Conservation (phyloP, 306 rosid species). For the Abrus precatorius region DNA sequence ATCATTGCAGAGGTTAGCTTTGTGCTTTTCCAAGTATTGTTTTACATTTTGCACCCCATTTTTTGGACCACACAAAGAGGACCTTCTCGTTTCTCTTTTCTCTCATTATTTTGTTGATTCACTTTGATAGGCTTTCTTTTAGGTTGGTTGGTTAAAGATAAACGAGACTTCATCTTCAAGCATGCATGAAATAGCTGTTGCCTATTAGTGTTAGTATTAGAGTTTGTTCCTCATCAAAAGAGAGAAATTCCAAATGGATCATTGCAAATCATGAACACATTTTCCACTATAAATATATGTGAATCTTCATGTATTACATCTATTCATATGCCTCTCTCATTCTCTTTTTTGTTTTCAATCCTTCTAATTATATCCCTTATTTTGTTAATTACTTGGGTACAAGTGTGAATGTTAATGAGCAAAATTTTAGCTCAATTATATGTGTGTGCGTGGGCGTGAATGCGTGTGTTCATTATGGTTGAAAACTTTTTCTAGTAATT, state of each 20-base stretch:
- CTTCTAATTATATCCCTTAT: neutral
- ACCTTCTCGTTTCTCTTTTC: slow-evolving; percentile 44
- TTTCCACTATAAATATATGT: neutral
- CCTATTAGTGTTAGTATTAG: neutral
- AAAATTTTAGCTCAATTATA: no score
- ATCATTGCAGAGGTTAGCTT: slow-evolving; percentile 64
- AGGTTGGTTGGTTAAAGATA: slow-evolving; percentile 49
- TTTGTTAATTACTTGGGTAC: neutral
- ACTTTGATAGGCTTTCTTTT: slow-evolving; percentile 44
- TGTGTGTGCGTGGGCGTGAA: no score
- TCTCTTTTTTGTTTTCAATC: neutral
- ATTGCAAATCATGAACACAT: slow-evolving; percentile 34
- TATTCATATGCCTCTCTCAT: neutral
- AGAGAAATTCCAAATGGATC: slow-evolving; percentile 2
- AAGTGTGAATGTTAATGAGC: neutral
- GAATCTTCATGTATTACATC: neutral
- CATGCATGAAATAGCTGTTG: slow-evolving; percentile 25
- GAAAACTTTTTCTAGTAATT: no score
- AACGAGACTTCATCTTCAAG: slow-evolving; percentile 52
- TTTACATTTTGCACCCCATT: slow-evolving; percentile 66
- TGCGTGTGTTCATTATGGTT: no score
- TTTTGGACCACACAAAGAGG: slow-evolving; percentile 60
- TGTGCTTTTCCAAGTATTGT: slow-evolving; percentile 53
- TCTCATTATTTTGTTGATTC: slow-evolving; percentile 48
- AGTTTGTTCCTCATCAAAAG: slow-evolving; percentile 10